A percentile compares a stretch with the other conserved stretches of the same genome.
These are phyloP conservation scores for Fusarium graminum DNA, from an alignment of 2,329 filamentous ascomycete species.

Conservation along the genomic window DNA sequence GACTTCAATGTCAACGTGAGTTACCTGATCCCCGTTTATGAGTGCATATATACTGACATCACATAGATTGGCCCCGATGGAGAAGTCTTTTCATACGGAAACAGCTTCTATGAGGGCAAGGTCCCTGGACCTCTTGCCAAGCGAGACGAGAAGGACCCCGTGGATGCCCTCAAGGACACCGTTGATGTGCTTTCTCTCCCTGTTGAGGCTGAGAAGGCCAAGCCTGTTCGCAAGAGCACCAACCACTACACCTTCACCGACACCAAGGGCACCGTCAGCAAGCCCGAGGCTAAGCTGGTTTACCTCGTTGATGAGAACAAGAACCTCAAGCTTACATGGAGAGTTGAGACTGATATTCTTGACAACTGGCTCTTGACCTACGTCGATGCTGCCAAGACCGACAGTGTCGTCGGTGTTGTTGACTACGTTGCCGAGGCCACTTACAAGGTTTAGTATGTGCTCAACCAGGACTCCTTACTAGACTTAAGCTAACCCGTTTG, in stretches of 20 bases:
- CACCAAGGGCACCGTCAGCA: constrained; percentile 62
- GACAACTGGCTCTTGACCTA: constrained; percentile 72
- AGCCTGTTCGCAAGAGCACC: constrained; percentile 47
- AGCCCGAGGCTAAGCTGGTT: constrained; percentile 67
- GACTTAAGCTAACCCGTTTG: rapidly evolving
- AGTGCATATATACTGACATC: not conserved
- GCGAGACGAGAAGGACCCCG: constrained; percentile 58
- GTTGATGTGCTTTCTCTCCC: constrained; percentile 53
- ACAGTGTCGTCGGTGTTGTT: constrained; percentile 65
- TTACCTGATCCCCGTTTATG: not conserved
- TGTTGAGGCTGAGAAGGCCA: constrained; percentile 47
- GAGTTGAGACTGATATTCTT: constrained; percentile 68
- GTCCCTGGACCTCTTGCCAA: constrained; percentile 58
- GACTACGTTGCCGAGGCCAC: constrained; percentile 69
- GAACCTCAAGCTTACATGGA: constrained; percentile 65
- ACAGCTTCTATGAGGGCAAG: constrained; percentile 60
- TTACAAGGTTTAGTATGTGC: constrained; percentile 63
- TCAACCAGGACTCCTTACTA: rapidly evolving
- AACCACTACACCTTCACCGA: constrained; percentile 60
- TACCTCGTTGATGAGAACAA: constrained; percentile 65
- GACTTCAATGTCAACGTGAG: constrained; percentile 72
- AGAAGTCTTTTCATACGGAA: constrained; percentile 69
- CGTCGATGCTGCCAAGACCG: constrained; percentile 63
- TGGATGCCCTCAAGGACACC: constrained; percentile 59
- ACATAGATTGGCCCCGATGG: constrained; percentile 63